Evolutionary conservation across 106 monocot genomes (phyloP).

Genomic region (Acorus gramineus): DNA sequence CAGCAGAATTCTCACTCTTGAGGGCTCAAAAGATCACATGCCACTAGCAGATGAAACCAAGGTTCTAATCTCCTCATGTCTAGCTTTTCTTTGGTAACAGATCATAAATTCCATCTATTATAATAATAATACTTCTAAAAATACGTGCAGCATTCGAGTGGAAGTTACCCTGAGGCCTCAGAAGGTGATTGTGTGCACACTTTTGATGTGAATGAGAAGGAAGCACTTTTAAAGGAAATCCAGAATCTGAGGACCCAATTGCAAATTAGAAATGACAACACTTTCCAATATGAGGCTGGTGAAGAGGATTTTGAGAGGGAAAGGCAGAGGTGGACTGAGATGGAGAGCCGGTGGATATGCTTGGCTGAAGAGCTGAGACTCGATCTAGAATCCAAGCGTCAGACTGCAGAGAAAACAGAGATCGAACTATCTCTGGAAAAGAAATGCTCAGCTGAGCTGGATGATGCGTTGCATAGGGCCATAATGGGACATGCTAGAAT

Average conservation of each 20-base stretch:
- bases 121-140: neutral
- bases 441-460: slow-evolving; percentile 59
- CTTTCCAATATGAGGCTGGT: neutral
- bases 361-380: slow-evolving; percentile 81
- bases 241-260: slow-evolving; percentile 36
- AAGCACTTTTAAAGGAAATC: slow-evolving; percentile 36
- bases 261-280: slow-evolving; percentile 32
- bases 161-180: neutral
- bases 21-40: neutral
- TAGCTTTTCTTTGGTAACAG: slow-evolving; percentile 1
- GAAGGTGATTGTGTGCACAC: slow-evolving; percentile 1
- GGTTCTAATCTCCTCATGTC: neutral
- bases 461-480: slow-evolving; percentile 74
- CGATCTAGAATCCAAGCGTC: slow-evolving; percentile 67
- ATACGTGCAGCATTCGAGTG: slow-evolving; percentile 4
- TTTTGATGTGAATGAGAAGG: slow-evolving; percentile 27
- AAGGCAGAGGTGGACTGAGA: slow-evolving; percentile 65
- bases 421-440: slow-evolving; percentile 55
- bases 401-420: slow-evolving; percentile 50
- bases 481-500: slow-evolving; percentile 63
- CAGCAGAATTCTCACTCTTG: neutral
- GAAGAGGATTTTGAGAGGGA: slow-evolving; percentile 58
- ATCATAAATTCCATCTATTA: neutral
- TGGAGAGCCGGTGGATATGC: slow-evolving; percentile 91
- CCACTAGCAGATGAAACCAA: neutral